Base-by-base conservation (phyloP, 2,329 filamentous ascomycete species). In the Aspergillus aculeatinus region DNA sequence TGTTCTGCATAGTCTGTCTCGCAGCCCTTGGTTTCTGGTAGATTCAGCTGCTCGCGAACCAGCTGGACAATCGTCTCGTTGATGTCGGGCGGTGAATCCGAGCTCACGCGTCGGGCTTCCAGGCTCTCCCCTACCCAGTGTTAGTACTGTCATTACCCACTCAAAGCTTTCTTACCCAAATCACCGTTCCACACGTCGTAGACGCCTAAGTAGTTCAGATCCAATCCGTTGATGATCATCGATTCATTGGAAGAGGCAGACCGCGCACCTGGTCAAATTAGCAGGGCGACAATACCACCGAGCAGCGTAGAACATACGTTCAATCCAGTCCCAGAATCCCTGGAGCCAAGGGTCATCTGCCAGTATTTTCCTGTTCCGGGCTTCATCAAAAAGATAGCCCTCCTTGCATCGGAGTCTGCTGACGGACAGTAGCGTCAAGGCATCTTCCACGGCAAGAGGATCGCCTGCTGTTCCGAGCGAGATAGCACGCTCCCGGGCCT, bases 191-290 rank as follows among this genome's bases (percentile, higher is more conserved):
- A 88, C 14, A 88, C 79, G 44, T 80, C 81, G 61, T 79, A 79
- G 11, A 89, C 80, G 2, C 86, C 86, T 21, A 88, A 70, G 67
- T 85, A 88, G 66, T 83, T 86, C 55, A 88, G 71, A 67, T 88
- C 86, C 16, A 87, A 72, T 1, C 78, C 78, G 51, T 82, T 80
- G 25, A 81, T 77, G 11, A 85, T 77, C 83, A 88, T 86, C 7
- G 80, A 81, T 33, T 81, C 77, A 33, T 79, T 76, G 48, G 76
- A 66, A 42, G 78, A 77, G 51, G 76, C 72, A 14, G 63, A 64
- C 27, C 73, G 74, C 33, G 79, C 74, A 52, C 74, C 77, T 79
- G 60, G n/a, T 21, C 16, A 10, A 19, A 3, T 70, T 53, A 67
- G 65, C 49, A 62, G 49, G 2, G 23, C n/a, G 5, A 11, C 9